Base-by-base conservation (phyloP, 2,329 filamentous ascomycete species). In the Cercospora beticola region DNA sequence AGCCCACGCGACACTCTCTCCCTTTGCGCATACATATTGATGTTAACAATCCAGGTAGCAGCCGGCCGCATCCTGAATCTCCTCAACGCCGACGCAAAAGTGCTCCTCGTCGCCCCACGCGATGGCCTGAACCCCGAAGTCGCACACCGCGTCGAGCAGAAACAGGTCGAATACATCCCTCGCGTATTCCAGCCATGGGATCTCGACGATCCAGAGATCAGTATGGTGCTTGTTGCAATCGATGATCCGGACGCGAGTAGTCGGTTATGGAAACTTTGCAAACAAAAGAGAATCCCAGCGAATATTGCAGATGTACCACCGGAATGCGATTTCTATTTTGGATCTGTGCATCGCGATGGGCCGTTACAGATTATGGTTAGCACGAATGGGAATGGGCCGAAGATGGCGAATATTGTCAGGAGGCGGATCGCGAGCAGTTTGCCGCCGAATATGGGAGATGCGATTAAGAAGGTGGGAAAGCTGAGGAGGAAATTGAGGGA, bases 301-400 rank as follows among this genome's bases (percentile, higher is more conserved):
- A 99, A 99, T 80, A 97, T 99, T 73, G 95, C 95, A 73, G 95
- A 99, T 78, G 95, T 99, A 3, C 95, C 95, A 0, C 87, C 93
- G 0, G 95, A 99, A 80, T 99, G 95, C 81, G 95, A 99, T 78
- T 99, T 99, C 79, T 99, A 97, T 85, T 99, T 99, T 82, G 95
- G 95, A 71, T 95, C 92, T 78, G 90, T 97, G 46, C 92, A 99
- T 81, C 90, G 95, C 62, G 95, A 99, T 79, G 95, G 95, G 0
- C 95, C 95, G 5, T 82, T 99, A 69, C 95, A 99, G 83, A 90
- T 99, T 76, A 99, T 99, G 95, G 94, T 99, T 74, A 96, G 92
- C 82, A 99, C 95, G 40, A 99, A 98, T 79, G 95, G 95, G 63
- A 97, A 97, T 78, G 95, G 95, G 0, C 95, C 95, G 0, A 90